Conservation (phyloP, 2,329 filamentous ascomycete genomes). For the Xylariomycetidae sp. region DNA sequence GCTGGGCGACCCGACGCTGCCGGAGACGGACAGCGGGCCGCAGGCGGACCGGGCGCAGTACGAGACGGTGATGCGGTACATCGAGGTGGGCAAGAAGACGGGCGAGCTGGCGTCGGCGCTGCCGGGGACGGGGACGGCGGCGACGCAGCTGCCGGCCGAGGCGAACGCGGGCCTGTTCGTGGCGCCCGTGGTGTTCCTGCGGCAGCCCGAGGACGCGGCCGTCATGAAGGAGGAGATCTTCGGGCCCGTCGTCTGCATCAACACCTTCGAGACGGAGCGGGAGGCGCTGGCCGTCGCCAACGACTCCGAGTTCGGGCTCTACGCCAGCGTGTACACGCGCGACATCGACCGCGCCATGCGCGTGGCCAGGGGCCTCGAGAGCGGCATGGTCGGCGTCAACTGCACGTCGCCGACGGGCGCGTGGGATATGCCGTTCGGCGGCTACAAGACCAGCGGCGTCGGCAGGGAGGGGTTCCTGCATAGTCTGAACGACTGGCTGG, state of each 20-base stretch:
- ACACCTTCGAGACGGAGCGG: constrained; percentile 52
- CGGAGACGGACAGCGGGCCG: constrained; percentile 36
- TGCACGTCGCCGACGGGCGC: constrained; percentile 33
- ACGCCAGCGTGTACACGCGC: constrained; percentile 50
- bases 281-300: constrained; percentile 51
- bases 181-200: constrained; percentile 41
- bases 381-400: constrained; percentile 59
- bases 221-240: constrained; percentile 61
- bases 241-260: constrained; percentile 57
- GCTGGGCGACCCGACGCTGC: constrained; percentile 31
- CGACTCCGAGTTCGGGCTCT: constrained; percentile 52
- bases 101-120: constrained; percentile 25
- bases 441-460: constrained; percentile 36
- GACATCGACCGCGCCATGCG: constrained; percentile 42
- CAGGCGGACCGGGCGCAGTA: constrained; percentile 48
- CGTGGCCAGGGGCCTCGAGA: constrained; percentile 48
- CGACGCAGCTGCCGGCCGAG: constrained; percentile 8
- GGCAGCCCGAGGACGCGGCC: constrained; percentile 35
- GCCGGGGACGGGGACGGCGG: too few species aligned
- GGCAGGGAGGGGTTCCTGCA: too few species aligned
- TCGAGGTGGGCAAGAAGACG: constrained; percentile 38
- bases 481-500: too few species aligned
- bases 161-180: constrained; percentile 36
- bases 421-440: constrained; percentile 37
- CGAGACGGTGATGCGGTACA: constrained; percentile 39